Evolutionary conservation across 2,329 filamentous ascomycete genomes (phyloP).

Genomic region (Colletotrichum gigasporum): DNA sequence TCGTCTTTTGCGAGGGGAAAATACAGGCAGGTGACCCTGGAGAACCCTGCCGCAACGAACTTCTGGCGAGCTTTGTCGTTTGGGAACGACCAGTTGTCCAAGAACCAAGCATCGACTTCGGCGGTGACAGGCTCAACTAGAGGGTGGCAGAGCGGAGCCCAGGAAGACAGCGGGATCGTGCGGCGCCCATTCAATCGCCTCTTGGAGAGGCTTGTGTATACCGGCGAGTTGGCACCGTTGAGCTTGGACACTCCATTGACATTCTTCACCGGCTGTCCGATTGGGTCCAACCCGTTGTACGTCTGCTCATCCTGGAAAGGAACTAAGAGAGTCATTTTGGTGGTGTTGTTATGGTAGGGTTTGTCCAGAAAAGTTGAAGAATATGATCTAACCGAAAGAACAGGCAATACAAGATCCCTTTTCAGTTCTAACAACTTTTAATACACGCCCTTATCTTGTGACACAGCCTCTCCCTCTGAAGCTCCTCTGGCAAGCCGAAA

Average conservation of each 20-base stretch:
- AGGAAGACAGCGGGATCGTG: background rate
- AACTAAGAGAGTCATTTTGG: background rate
- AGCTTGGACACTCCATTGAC: background rate
- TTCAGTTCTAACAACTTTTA: background rate
- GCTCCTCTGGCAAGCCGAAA: background rate
- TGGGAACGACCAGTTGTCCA: slow-evolving; percentile 48
- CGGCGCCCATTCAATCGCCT: background rate
- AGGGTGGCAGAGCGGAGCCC: slow-evolving; percentile 36
- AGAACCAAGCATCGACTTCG: slow-evolving; percentile 49
- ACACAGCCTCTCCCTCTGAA: background rate
- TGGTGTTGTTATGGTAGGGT: background rate
- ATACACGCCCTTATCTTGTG: background rate
- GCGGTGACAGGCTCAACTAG: slow-evolving; percentile 36
- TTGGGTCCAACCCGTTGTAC: background rate
- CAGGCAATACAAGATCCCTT: background rate
- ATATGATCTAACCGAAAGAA: background rate
- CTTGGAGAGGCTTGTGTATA: no score
- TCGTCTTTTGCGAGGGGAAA: slow-evolving; percentile 45
- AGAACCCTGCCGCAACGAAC: slow-evolving; percentile 45
- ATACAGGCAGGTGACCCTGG: slow-evolving; percentile 48
- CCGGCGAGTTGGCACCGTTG: no score
- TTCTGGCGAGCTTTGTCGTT: slow-evolving; percentile 40
- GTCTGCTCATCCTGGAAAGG: background rate
- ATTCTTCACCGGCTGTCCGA: background rate
- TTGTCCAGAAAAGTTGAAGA: background rate